Percentiles rank a stretch among this genome's conserved stretches.
These are phyloP conservation scores for Trametes pubescens DNA, from an alignment of 1,284 basidiomycete species.

Conservation along the genomic window DNA sequence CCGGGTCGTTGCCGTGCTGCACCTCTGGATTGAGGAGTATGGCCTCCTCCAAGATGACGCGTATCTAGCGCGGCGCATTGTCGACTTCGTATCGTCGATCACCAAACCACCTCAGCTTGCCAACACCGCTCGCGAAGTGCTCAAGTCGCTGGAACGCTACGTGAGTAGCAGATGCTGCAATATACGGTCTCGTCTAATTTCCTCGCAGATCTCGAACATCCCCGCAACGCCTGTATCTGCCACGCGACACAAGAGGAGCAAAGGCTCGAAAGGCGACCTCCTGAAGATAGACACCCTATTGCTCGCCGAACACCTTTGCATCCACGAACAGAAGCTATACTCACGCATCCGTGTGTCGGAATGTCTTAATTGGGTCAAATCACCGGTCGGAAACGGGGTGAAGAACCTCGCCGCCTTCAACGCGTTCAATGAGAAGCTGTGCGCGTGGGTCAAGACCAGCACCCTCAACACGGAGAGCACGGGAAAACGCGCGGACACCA, in stretches of 20 bases:
- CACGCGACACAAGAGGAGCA: constrained; percentile 48
- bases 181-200: constrained; percentile 5
- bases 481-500: constrained; percentile 61
- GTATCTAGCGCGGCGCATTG: constrained; percentile 61
- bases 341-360: constrained; percentile 65
- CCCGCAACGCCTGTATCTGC: constrained; percentile 36
- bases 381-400: constrained; percentile 47
- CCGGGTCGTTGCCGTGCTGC: constrained; percentile 63
- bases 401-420: constrained; percentile 63
- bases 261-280: constrained; percentile 59
- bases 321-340: constrained; percentile 67
- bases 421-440: constrained; percentile 66
- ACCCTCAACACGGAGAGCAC: constrained; percentile 60
- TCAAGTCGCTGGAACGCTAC: constrained; percentile 61
- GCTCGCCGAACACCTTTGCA: constrained; percentile 69
- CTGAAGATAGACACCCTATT: constrained; percentile 59
- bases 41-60: constrained; percentile 70
- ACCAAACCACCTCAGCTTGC: constrained; percentile 51
- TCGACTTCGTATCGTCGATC: constrained; percentile 61
- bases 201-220: constrained; percentile 37
- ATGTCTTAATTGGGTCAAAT: constrained; percentile 63
- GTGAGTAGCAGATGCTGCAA: constrained; percentile 46
- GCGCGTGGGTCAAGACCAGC: constrained; percentile 70
- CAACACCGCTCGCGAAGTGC: constrained; percentile 56
- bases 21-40: constrained; percentile 68